phyloP scores from a whole-genome alignment of 1,139 yeast species.

The Yamadazyma songkhlaensis region DNA sequence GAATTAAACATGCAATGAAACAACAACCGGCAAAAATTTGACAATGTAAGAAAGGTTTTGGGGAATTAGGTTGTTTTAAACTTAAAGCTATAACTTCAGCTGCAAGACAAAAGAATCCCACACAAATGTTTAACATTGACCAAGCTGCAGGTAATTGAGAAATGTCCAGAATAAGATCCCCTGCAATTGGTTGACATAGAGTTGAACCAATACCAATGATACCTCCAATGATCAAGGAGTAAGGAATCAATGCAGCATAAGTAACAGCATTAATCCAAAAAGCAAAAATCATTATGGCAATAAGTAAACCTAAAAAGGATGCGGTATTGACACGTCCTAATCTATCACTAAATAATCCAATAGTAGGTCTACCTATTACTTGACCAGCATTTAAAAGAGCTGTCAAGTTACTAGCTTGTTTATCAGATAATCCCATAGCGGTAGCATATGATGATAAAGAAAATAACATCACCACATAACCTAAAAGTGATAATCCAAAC shows the following conservation, averaged over 20 bases:
- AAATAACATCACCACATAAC: slow-evolving; percentile 59
- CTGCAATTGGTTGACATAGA: slow-evolving; percentile 57
- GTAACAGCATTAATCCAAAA: slow-evolving; percentile 57
- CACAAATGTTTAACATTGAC: slow-evolving; percentile 52
- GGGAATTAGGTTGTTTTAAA: slow-evolving; percentile 21
- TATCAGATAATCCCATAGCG: slow-evolving; percentile 51
- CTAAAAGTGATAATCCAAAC: slow-evolving; percentile 55
- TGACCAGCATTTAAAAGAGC: slow-evolving; percentile 66
- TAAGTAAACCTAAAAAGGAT: slow-evolving; percentile 24
- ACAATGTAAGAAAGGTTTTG: slow-evolving; percentile 52
- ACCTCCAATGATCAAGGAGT: slow-evolving; percentile 52
- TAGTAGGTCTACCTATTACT: slow-evolving; percentile 59
- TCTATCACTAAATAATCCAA: slow-evolving; percentile 58
- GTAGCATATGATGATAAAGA: slow-evolving; percentile 62
- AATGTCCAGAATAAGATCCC: slow-evolving; percentile 49
- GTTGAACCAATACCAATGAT: slow-evolving; percentile 65
- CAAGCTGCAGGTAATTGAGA: slow-evolving; percentile 56
- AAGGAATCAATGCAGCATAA: slow-evolving; percentile 50
- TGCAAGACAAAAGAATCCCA: slow-evolving; percentile 43
- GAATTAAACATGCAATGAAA: slow-evolving; percentile 29
- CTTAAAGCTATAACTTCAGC: slow-evolving; percentile 52
- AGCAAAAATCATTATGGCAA: slow-evolving; percentile 38
- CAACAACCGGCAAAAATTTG: slow-evolving; percentile 60
- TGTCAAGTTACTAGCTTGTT: slow-evolving; percentile 59
- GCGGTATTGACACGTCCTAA: slow-evolving; percentile 59